These are phyloP conservation scores for Cladobotryum mycophilum DNA, from an alignment of 2,329 filamentous ascomycete genomes.

Conservation along the genomic window DNA sequence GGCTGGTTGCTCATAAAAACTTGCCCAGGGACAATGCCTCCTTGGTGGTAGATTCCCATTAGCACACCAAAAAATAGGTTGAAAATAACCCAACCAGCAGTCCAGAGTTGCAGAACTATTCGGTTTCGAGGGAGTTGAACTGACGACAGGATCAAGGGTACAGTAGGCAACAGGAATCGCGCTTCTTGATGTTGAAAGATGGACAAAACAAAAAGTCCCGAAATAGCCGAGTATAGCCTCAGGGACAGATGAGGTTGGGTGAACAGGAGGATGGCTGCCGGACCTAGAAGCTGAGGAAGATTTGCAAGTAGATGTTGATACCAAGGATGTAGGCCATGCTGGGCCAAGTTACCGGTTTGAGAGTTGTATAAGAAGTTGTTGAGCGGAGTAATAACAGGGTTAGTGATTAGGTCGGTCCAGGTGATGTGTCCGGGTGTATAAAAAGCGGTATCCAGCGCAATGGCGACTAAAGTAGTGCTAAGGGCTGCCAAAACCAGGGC, in stretches of 20 bases:
- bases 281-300: constrained; percentile 63
- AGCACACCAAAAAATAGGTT: constrained; percentile 61
- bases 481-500: constrained; percentile 59
- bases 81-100: constrained; percentile 60
- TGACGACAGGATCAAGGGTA: constrained; percentile 71
- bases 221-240: constrained; percentile 66
- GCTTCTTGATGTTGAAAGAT: constrained; percentile 75
- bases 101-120: constrained; percentile 47
- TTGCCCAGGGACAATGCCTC: constrained; percentile 69
- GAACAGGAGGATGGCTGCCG: constrained; percentile 57
- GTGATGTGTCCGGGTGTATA: constrained; percentile 61
- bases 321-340: constrained; percentile 71
- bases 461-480: constrained; percentile 63
- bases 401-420: constrained; percentile 56
- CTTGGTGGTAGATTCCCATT: constrained; percentile 80
- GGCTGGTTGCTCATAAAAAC: constrained; percentile 66
- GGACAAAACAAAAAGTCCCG: constrained; percentile 64
- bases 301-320: constrained; percentile 72
- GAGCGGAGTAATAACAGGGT: constrained; percentile 67
- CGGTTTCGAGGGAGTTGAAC: constrained; percentile 57
- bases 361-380: constrained; percentile 77
- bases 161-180: constrained; percentile 67
- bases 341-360: constrained; percentile 60
- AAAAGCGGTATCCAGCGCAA: constrained; percentile 79
- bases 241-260: constrained; percentile 50